phyloP scores from a whole-genome alignment of 192 early-diverging fungal genomes.

The Linnemannia zychae region DNA sequence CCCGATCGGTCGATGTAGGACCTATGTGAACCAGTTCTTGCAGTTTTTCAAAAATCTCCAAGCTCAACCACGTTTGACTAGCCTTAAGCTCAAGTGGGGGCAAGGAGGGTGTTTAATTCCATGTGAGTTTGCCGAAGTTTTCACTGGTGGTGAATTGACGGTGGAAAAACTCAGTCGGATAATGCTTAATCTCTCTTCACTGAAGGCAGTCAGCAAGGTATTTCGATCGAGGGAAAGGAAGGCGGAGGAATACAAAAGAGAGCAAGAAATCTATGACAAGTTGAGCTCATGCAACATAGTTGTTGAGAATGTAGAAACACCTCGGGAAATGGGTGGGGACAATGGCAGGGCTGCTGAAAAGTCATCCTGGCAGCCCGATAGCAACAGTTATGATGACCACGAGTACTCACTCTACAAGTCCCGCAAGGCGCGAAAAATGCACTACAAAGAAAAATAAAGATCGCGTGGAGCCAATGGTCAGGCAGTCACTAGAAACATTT shows the following conservation, averaged over 20 bases:
- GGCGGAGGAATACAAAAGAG: background rate
- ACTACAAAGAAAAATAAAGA: background rate
- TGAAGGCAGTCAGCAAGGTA: background rate
- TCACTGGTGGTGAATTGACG: background rate
- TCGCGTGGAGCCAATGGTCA: background rate
- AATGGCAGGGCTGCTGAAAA: background rate
- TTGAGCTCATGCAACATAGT: background rate
- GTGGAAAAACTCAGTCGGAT: background rate
- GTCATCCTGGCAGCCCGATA: background rate
- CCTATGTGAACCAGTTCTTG: background rate
- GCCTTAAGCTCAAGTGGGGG: background rate
- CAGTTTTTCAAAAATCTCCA: background rate
- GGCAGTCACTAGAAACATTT: background rate
- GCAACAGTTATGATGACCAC: background rate
- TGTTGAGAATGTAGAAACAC: background rate
- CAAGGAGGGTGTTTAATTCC: background rate
- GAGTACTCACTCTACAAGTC: conserved; percentile 1
- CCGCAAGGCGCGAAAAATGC: background rate
- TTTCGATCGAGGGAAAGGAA: background rate
- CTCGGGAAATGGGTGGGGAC: background rate
- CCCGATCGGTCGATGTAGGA: background rate
- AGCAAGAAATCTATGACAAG: background rate
- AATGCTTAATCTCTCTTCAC: background rate
- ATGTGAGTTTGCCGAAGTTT: background rate
- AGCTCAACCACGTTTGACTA: background rate